Evolutionary conservation across 148 eudicot species (phyloP), one percentile per base, ranked within the genome.

Genomic region (Gaultheria prostrata): DNA sequence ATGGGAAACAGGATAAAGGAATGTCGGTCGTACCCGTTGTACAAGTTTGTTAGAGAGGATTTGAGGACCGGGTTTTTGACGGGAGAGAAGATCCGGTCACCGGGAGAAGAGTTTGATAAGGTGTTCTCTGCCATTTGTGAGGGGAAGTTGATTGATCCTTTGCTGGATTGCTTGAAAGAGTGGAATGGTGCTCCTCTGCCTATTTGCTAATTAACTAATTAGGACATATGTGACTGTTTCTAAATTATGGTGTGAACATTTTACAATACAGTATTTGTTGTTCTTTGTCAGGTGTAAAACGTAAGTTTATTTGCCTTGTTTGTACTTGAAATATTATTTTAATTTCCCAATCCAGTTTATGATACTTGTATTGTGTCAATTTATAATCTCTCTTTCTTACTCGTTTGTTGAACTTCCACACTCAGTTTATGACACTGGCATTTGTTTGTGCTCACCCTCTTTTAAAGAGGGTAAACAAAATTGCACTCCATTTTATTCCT

Each of bases 121-220:
- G 86, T 86, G 2, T 86, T 86, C 30, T 18, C 86, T 0, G 86
- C 88, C 4, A 80, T 86, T 0, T 75, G 81, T 51, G 80, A 12
- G 3, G 88, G 88, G 15, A 83, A 78, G 63, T 21, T 86, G 76
- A 67, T 86, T 18, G 88, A 86, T 75, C 88, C 88, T 1, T 56
- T 86, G 82, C 48, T 86, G 71, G 78, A 83, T 32, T 84, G 86
- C 13, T 53, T 86, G 59, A 81, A 84, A 63, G 84, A 67, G 78
- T 84, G 84, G 89, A 80, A 81, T 59, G 85, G 85, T 10, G 85
- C 89, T 78, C 87, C 87, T 65, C 59, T 85, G 57, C 87, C 87
- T 3, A 85, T 85, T 56, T 85, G 81, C 54, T 85, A 54, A 39
- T 13, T 51, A 1, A 50, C 53, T 50, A 54, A 54, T 54, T 4